phyloP scores from a whole-genome alignment of 805 yeast species.

The Lipomyces yamanashiensis region DNA sequence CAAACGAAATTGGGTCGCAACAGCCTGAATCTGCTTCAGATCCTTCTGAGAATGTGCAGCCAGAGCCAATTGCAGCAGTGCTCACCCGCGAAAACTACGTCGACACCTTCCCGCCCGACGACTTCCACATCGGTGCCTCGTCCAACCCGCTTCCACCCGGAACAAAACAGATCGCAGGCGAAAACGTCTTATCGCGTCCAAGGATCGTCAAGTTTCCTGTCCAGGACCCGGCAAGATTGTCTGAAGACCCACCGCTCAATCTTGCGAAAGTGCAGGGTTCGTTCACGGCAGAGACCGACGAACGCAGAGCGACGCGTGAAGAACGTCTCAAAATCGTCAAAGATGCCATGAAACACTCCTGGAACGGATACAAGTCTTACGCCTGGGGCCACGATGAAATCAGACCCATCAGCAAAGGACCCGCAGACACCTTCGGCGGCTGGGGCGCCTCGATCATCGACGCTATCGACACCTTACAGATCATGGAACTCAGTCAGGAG shows the following conservation, averaged over 20 bases:
- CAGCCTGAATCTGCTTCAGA: not conserved
- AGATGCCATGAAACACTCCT: conserved; percentile 50
- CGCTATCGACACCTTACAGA: conserved; percentile 55
- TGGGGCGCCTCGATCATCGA: conserved; percentile 62
- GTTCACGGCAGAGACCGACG: conserved; percentile 37
- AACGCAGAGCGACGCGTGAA: conserved; percentile 32
- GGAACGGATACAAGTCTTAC: conserved; percentile 51
- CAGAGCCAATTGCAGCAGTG: not conserved
- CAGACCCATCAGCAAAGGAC: conserved; percentile 46
- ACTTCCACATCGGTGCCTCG: conserved; percentile 5
- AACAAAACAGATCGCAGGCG: not conserved
- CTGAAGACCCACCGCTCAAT: conserved; percentile 25
- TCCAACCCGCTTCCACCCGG: conserved; percentile 21
- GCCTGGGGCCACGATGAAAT: conserved; percentile 57
- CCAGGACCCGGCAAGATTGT: conserved; percentile 21
- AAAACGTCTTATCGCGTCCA: conserved; percentile 5
- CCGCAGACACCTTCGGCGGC: conserved; percentile 51
- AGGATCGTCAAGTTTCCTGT: conserved; percentile 28
- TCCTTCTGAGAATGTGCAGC: not conserved
- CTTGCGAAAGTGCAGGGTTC: conserved; percentile 34
- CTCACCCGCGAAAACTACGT: conserved; percentile 14
- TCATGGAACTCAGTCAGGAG: conserved; percentile 53
- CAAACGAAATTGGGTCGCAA: too few species aligned
- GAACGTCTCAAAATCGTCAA: conserved; percentile 45
- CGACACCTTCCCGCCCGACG: conserved; percentile 21